A percentile compares a stretch with the other conserved stretches of the same genome.
Evolutionary conservation across 2,329 filamentous ascomycete genomes (phyloP).

Genomic region (Podosphaera xanthii): DNA sequence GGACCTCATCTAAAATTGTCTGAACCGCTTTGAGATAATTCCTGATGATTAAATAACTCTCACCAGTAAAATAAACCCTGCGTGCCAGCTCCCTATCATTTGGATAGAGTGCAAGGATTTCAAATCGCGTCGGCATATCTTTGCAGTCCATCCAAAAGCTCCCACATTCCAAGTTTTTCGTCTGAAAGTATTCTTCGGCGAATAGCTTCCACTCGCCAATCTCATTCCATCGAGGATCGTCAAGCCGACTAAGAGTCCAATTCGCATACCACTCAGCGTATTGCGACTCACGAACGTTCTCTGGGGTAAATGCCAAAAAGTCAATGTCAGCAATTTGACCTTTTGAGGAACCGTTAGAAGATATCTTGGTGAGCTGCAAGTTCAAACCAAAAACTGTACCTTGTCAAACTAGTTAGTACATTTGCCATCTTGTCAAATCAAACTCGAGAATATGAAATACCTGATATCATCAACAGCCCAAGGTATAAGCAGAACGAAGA

Average conservation of each 20-base stretch:
- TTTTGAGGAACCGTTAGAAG: no score
- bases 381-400: no score
- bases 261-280: constrained; percentile 3
- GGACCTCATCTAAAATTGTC: neutral
- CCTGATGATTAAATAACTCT: constrained; percentile 1
- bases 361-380: no score
- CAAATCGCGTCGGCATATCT: neutral
- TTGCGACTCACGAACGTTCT: constrained; percentile 3
- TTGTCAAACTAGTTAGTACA: no score
- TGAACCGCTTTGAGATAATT: constrained; percentile 2
- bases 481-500: no score
- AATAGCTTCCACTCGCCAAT: constrained; percentile 4
- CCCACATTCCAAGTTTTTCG: constrained; percentile 3
- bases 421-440: no score
- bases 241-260: constrained; percentile 2
- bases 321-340: neutral
- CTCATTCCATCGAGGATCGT: constrained; percentile 1
- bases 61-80: constrained; percentile 3
- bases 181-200: constrained; percentile 1
- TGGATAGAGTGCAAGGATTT: constrained; percentile 1
- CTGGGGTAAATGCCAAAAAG: constrained; percentile 2
- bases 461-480: no score
- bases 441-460: no score
- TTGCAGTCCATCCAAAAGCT: constrained; percentile 2
- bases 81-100: constrained; percentile 2